phyloP scores from a whole-genome alignment of 768 basidiomycete genomes.

The Galerina marginata region DNA sequence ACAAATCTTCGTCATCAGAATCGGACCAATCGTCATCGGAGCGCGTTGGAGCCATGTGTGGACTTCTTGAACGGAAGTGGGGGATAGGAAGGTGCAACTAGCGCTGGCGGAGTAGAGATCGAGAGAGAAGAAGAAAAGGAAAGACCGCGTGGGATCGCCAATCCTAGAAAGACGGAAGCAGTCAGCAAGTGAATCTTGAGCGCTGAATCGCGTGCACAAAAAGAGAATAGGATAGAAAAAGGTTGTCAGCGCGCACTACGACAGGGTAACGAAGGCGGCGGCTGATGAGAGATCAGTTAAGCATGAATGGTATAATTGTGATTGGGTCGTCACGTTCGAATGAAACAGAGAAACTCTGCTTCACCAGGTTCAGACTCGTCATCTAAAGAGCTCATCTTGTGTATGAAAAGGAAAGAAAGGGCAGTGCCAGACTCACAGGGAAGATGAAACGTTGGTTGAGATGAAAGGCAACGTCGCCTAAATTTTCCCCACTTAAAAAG shows the following conservation, averaged over 20 bases:
- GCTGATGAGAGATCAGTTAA: conserved; percentile 63
- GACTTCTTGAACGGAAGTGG: conserved; percentile 12
- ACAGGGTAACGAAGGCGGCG: conserved; percentile 17
- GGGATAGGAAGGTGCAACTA: conserved; percentile 12
- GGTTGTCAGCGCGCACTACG: conserved; percentile 21
- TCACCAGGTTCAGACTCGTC: conserved; percentile 79
- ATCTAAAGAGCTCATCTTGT: conserved; percentile 53
- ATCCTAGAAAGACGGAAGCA: conserved; percentile 18
- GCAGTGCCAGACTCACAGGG: conserved; percentile 14
- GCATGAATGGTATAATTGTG: conserved; percentile 90
- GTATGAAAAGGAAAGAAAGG: conserved; percentile 22
- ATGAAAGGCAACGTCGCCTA: conserved; percentile 3
- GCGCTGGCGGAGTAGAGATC: neutral
- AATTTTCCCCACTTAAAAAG: conserved; percentile 20
- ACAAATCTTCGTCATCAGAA: conserved; percentile 67
- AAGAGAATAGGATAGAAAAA: conserved; percentile 5
- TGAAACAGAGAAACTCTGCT: conserved; percentile 64
- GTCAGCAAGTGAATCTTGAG: conserved; percentile 7
- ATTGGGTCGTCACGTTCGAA: conserved; percentile 66
- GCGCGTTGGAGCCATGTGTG: conserved; percentile 43
- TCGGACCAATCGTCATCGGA: conserved; percentile 78
- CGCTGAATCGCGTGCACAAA: conserved; percentile 4
- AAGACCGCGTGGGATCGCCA: conserved; percentile 15
- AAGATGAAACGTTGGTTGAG: conserved; percentile 15
- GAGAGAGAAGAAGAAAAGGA: conserved; percentile 16